These are phyloP conservation scores for Trypanosomatidae sp. DNA, from an alignment of 208 protist species.

Conservation along the genomic window DNA sequence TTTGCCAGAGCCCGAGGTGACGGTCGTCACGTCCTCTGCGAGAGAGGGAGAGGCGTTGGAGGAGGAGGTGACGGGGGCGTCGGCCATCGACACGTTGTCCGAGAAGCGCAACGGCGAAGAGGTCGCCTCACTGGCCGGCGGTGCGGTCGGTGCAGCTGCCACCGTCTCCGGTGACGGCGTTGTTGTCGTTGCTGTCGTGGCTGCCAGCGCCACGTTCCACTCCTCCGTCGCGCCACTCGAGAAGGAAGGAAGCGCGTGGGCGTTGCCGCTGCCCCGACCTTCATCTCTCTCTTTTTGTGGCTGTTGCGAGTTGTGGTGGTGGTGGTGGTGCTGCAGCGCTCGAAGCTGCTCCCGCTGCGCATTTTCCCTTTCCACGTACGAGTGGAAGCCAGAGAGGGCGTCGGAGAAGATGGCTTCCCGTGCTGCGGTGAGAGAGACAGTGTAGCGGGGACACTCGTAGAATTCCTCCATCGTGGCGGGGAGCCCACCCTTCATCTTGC, in stretches of 20 bases:
- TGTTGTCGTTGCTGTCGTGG: not conserved
- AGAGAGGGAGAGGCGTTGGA: not conserved
- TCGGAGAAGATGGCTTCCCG: conserved; percentile 48
- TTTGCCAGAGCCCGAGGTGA: not conserved
- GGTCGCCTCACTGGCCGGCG: too few species aligned
- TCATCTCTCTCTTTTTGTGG: too few species aligned
- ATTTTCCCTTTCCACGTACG: conserved; percentile 36
- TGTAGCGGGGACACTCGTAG: conserved; percentile 35
- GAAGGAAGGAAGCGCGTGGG: conserved; percentile 14
- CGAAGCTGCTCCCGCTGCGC: conserved; percentile 24
- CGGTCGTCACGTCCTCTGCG: not conserved
- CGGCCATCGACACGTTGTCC: too few species aligned
- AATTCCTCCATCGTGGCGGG: conserved; percentile 52
- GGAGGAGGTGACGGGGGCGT: too few species aligned
- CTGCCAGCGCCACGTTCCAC: conserved; percentile 10
- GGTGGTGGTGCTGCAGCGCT: conserved; percentile 1
- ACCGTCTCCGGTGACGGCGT: not conserved
- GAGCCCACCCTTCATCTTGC: conserved; percentile 27
- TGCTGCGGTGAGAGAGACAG: conserved; percentile 36
- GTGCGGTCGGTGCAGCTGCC: too few species aligned
- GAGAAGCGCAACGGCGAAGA: too few species aligned
- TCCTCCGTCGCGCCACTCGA: conserved; percentile 4
- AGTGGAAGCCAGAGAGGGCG: conserved; percentile 51
- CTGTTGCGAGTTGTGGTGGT: not conserved
- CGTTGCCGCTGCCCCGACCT: too few species aligned